phyloP scores from a whole-genome alignment of 345 rosid genomes.

The Linum lewisii region DNA sequence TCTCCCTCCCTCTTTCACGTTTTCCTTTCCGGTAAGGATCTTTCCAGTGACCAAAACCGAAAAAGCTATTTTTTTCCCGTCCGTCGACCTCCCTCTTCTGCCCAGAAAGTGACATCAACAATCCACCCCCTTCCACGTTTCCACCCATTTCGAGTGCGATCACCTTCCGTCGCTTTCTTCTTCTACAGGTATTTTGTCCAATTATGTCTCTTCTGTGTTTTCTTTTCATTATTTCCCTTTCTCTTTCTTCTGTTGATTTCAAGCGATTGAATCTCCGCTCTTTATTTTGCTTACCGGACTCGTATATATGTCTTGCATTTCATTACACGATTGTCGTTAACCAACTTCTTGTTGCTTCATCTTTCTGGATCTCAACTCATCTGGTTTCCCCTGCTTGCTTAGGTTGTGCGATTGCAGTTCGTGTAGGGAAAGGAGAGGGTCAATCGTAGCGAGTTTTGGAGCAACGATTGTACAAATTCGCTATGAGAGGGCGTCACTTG shows the following conservation, averaged over 20 bases:
- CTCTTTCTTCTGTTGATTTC: too few species aligned
- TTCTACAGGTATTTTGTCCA: not conserved
- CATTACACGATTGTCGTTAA: too few species aligned
- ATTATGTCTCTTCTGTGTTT: not conserved
- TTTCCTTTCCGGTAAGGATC: too few species aligned
- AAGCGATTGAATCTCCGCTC: too few species aligned
- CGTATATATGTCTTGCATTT: too few species aligned
- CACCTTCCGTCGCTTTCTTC: not conserved
- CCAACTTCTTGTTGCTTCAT: too few species aligned
- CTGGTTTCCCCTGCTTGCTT: not conserved
- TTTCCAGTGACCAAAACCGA: too few species aligned
- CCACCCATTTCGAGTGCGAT: not conserved
- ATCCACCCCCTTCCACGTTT: not conserved
- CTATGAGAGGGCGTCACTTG: constrained; percentile 64
- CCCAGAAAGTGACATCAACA: not conserved
- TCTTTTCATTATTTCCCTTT: not conserved
- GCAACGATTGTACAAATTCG: constrained; percentile 15
- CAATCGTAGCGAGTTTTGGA: constrained; percentile 7
- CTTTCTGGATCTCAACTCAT: too few species aligned
- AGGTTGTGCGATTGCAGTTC: constrained; percentile 14
- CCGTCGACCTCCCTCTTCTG: not conserved
- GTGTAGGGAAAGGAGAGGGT: constrained; percentile 9
- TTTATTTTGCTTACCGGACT: too few species aligned
- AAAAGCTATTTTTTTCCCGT: not conserved
- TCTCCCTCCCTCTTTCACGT: not conserved